A percentile compares a stretch with the other conserved stretches of the same genome.
Evolutionary conservation across 78 protist species (phyloP).

Genomic region (Thecamonas trahens): DNA sequence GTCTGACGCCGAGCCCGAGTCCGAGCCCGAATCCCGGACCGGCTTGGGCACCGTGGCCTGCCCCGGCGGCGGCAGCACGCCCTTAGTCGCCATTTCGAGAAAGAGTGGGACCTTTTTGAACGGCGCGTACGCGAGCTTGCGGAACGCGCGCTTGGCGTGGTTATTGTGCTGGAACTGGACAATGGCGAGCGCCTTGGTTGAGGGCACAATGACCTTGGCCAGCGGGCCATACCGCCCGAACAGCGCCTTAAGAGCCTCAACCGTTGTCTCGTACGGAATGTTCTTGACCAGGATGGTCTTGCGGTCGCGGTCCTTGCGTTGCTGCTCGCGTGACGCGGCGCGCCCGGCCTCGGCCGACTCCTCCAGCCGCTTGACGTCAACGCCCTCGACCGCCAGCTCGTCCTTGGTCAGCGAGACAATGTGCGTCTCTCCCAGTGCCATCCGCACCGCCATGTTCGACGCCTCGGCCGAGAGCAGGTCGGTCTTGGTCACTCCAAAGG

Average conservation of each 20-base stretch:
- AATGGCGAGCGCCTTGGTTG: slow-evolving; percentile 69
- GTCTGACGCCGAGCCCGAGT: too few species aligned
- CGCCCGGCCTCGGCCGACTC: neutral
- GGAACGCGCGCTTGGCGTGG: slow-evolving; percentile 79
- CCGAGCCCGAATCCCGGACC: too few species aligned
- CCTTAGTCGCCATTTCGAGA: slow-evolving; percentile 92
- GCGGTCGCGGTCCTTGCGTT: too few species aligned
- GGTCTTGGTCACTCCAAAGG: slow-evolving; percentile 46
- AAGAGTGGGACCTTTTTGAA: slow-evolving; percentile 77
- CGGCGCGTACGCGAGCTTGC: slow-evolving; percentile 70
- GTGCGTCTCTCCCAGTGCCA: slow-evolving; percentile 82
- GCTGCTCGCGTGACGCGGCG: slow-evolving; percentile 16
- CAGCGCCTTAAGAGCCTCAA: slow-evolving; percentile 25
- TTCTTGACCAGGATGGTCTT: slow-evolving; percentile 81
- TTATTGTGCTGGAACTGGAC: slow-evolving; percentile 59
- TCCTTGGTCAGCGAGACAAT: slow-evolving; percentile 56
- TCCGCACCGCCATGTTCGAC: slow-evolving; percentile 48
- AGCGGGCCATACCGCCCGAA: slow-evolving; percentile 54
- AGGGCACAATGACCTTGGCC: slow-evolving; percentile 47
- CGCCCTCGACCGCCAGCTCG: slow-evolving; percentile 39
- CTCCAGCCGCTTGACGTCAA: slow-evolving; percentile 7
- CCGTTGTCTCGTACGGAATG: slow-evolving; percentile 38
- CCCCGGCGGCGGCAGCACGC: neutral
- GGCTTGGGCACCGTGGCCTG: too few species aligned
- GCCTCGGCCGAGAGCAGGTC: slow-evolving; percentile 50